These are phyloP conservation scores for Phaeosphaeriaceae sp. DNA, from an alignment of 2,329 filamentous ascomycete genomes.

Conservation along the genomic window DNA sequence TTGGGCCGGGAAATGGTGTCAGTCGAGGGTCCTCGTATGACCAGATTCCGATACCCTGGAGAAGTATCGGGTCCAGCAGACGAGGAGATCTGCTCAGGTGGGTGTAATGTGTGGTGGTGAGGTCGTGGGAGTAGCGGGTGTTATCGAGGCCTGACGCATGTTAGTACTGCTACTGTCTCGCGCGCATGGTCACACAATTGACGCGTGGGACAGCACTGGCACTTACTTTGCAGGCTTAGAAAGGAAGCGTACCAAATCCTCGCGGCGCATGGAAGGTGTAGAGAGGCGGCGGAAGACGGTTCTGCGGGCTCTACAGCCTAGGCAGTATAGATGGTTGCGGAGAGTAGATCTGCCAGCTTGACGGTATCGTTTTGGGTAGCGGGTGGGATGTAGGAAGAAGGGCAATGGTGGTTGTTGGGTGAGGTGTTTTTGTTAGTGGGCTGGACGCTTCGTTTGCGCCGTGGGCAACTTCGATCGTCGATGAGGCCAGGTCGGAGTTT, in stretches of 20 bases:
- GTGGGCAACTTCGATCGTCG: not conserved
- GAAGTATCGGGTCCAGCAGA: constrained; percentile 87
- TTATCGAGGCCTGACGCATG: constrained; percentile 68
- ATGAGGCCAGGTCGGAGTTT: not conserved
- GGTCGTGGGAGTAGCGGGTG: constrained; percentile 58
- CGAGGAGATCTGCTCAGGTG: constrained; percentile 67
- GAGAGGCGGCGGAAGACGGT: constrained; percentile 23
- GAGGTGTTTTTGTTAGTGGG: constrained; percentile 15
- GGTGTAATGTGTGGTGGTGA: constrained; percentile 29
- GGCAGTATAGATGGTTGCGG: constrained; percentile 30
- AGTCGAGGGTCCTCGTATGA: constrained; percentile 68
- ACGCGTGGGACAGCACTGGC: not conserved
- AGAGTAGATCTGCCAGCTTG: constrained; percentile 44
- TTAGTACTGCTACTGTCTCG: constrained; percentile 13
- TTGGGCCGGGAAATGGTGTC: constrained; percentile 88
- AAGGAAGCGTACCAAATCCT: constrained; percentile 89
- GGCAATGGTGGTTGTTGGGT: constrained; percentile 16
- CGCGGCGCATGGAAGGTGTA: constrained; percentile 79
- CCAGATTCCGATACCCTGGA: constrained; percentile 82
- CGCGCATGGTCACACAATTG: not conserved
- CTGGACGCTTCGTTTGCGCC: not conserved
- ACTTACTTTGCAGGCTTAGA: constrained; percentile 92
- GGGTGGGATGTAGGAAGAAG: constrained; percentile 10
- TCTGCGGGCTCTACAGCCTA: constrained; percentile 49
- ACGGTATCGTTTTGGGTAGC: constrained; percentile 18